Evolutionary conservation across 768 basidiomycete genomes (phyloP), one percentile per base, ranked within the genome.

Genomic region (Cystobasidium onofrii): DNA sequence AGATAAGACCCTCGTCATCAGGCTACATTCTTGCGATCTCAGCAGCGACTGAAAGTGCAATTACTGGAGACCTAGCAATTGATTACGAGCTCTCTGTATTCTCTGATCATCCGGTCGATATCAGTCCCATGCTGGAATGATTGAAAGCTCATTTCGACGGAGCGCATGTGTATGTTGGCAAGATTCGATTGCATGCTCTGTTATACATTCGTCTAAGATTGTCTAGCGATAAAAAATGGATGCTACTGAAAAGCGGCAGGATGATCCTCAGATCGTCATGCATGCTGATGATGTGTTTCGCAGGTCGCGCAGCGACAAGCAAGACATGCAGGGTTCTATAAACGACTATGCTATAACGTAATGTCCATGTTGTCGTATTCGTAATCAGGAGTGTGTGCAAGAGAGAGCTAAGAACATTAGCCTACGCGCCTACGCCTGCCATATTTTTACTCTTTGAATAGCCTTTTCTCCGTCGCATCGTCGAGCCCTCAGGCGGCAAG

Each of bases 401-500:
- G 36, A 33, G 27, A 18, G n/a, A 61, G 31, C 60, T 33, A 15
- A 2, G 3, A 64, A 29, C 2, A 25, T n/a, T 3, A 27, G 13
- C 13, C 61, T 20, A 60, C 2, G 55, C 41, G 44, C 69, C 69
- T 2, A 36, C 39, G 52, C 69, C 55, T 9, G 54, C 69, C 69
- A 71, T 71, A 34, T 60, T 60, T 39, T 55, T 36, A 20, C 55
- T 71, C 54, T 61, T 55, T 23, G 69, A 71, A 27, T 9, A 60
- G n/a, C 69, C 69, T 31, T 71, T 71, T 27, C 69, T 52, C 12
- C 55, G 50, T 25, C 69, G 69, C 69, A 71, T 71, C 7, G 33
- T 71, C 20, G 69, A 71, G 33, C 69, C 69, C 39, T 71, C 69
- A 15, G 69, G 69, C 6, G 69, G 69, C 12, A 71, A 31, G 69